Evolutionary conservation across 176 grass and related monocot genomes (phyloP).

Genomic region (Cenchrus purpureus): DNA sequence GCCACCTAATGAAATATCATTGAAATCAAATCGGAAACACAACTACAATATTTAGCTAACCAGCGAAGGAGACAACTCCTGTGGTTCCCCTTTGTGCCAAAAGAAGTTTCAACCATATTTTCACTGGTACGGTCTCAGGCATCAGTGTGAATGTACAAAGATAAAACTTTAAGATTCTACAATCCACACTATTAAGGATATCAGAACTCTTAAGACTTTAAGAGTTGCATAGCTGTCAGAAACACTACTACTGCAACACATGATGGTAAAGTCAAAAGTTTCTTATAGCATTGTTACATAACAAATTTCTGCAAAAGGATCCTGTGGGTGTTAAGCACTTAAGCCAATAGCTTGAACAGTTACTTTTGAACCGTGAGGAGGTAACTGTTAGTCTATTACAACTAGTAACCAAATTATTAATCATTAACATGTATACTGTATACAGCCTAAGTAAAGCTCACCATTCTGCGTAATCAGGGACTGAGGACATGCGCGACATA

Average conservation of each 20-base stretch:
- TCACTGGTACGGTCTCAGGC: not conserved
- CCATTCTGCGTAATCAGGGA: slow-evolving; percentile 76
- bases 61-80: not conserved
- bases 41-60: not conserved
- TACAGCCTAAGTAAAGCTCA: slow-evolving; percentile 33
- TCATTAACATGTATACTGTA: slow-evolving; percentile 1
- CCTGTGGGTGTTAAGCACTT: not conserved
- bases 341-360: not conserved
- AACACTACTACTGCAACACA: not conserved
- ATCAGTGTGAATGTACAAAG: slow-evolving; percentile 5
- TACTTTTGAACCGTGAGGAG: not conserved
- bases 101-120: slow-evolving; percentile 1
- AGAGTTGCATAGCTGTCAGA: not conserved
- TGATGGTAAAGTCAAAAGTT: not conserved
- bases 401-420: not conserved
- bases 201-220: not conserved
- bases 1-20: slow-evolving; percentile 61
- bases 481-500: slow-evolving; percentile 51
- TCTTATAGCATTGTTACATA: not conserved
- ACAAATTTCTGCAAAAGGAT: slow-evolving; percentile 9
- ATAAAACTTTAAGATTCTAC: not conserved
- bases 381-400: not conserved
- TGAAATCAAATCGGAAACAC: slow-evolving; percentile 2
- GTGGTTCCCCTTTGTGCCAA: not conserved
- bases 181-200: not conserved